Conservation (phyloP, 1,284 basidiomycete genomes). For the Sparassis latifolia region DNA sequence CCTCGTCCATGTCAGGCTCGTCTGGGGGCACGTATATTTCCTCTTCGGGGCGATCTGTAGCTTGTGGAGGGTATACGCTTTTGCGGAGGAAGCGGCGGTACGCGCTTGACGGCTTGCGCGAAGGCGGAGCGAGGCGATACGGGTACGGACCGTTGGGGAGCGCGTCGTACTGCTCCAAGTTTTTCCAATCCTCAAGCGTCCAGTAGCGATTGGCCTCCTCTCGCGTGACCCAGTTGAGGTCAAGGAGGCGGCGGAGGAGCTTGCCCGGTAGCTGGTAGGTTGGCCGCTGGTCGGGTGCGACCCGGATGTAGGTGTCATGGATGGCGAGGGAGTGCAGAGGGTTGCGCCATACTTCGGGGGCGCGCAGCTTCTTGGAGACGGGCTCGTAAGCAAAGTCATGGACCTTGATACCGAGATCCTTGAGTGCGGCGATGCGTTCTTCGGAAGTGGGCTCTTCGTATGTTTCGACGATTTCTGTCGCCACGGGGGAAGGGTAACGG, state of each 20-base stretch:
- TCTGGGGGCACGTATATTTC: constrained; percentile 17
- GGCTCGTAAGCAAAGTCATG: constrained; percentile 40
- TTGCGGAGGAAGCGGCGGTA: constrained; percentile 13
- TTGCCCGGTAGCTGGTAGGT: constrained; percentile 35
- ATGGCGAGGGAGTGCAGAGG: constrained; percentile 15
- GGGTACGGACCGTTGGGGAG: constrained; percentile 20
- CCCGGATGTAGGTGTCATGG: constrained; percentile 20
- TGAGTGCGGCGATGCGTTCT: constrained; percentile 25
- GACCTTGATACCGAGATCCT: constrained; percentile 39
- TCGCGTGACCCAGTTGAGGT: constrained; percentile 40
- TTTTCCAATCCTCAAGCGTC: constrained; percentile 34
- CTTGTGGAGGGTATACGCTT: background rate
- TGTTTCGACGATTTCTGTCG: constrained; percentile 33
- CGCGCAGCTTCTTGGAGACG: constrained; percentile 5
- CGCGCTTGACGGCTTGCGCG: constrained; percentile 16
- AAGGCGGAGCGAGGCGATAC: constrained; percentile 8
- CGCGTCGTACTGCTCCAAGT: constrained; percentile 32
- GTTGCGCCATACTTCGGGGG: constrained; percentile 17
- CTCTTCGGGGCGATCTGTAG: constrained; percentile 14
- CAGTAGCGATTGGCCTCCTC: constrained; percentile 35
- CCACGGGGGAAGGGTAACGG: constrained; percentile 25
- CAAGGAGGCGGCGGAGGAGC: constrained; percentile 38
- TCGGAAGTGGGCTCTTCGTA: constrained; percentile 14
- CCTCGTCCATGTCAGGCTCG: constrained; percentile 20
- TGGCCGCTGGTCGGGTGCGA: constrained; percentile 16